phyloP scores from a whole-genome alignment of 2,329 filamentous ascomycete species.

The Aureobasidium sp. region DNA sequence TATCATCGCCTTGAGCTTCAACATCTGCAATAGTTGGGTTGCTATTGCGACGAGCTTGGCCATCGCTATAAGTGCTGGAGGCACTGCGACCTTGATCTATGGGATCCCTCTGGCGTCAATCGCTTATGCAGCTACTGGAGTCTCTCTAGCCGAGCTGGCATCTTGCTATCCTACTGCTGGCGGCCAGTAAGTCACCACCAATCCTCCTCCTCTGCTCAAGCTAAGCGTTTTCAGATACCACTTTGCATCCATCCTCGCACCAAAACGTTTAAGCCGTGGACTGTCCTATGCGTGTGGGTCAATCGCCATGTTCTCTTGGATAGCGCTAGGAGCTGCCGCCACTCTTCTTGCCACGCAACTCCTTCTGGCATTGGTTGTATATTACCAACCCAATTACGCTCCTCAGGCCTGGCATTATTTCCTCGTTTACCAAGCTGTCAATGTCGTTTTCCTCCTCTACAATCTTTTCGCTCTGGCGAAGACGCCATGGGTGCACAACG shows the following conservation, averaged over 20 bases:
- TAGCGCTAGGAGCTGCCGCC: constrained; percentile 20
- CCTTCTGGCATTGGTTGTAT: constrained; percentile 14
- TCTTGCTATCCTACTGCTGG: constrained; percentile 16
- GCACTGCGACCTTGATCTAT: constrained; percentile 20
- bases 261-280: background rate
- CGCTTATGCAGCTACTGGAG: constrained; percentile 19
- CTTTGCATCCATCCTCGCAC: constrained; percentile 6
- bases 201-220: background rate
- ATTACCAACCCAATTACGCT: constrained; percentile 15
- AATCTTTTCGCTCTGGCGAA: constrained; percentile 50
- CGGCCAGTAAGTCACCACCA: background rate
- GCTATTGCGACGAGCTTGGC: constrained; percentile 52
- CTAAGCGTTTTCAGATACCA: background rate
- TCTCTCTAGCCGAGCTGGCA: constrained; percentile 20
- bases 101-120: constrained; percentile 16
- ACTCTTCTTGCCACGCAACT: constrained; percentile 19
- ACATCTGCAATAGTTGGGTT: constrained; percentile 56
- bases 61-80: constrained; percentile 39
- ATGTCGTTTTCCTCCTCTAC: constrained; percentile 49
- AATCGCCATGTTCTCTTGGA: constrained; percentile 15
- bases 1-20: constrained; percentile 45
- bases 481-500: constrained; percentile 44
- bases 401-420: constrained; percentile 16
- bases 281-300: constrained; percentile 4
- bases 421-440: constrained; percentile 17